A percentile compares a stretch with the other conserved stretches of the same genome.
These are phyloP conservation scores for Metschnikowia shivogae DNA, from an alignment of 805 yeast genomes.

Conservation along the genomic window DNA sequence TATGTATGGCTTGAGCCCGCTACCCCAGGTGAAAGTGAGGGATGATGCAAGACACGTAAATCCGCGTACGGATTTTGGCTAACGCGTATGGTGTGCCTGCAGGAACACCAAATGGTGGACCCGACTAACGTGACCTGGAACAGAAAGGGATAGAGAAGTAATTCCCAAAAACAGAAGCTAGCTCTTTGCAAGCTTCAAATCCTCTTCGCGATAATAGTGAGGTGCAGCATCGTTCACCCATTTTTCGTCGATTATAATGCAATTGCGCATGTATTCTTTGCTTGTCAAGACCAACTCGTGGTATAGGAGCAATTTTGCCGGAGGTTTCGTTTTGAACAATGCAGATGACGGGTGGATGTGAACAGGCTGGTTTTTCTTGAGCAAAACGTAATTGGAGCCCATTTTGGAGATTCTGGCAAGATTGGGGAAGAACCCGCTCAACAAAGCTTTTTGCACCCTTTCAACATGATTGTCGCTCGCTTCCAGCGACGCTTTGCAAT, in stretches of 20 bases:
- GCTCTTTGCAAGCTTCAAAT: slow-evolving; percentile 14
- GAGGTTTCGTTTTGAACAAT: slow-evolving; percentile 60
- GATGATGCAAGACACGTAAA: neutral
- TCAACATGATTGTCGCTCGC: slow-evolving; percentile 18
- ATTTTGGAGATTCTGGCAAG: slow-evolving; percentile 53
- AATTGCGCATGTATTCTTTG: slow-evolving; percentile 83
- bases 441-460: slow-evolving; percentile 49
- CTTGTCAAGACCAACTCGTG: slow-evolving; percentile 82
- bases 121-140: neutral
- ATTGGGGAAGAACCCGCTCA: slow-evolving; percentile 69
- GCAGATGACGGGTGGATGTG: slow-evolving; percentile 84
- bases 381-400: slow-evolving; percentile 68
- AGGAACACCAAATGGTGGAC: neutral
- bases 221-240: slow-evolving; percentile 79
- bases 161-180: neutral
- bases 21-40: neutral
- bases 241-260: slow-evolving; percentile 64
- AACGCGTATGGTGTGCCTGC: neutral
- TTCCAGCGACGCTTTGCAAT: slow-evolving; percentile 8
- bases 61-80: neutral
- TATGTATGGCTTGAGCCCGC: neutral
- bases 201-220: slow-evolving; percentile 41
- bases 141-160: neutral
- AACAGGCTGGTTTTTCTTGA: slow-evolving; percentile 68
- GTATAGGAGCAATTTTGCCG: slow-evolving; percentile 69